Base-by-base conservation (phyloP, 1,139 yeast genomes). In the Magnusiomyces ingens region DNA sequence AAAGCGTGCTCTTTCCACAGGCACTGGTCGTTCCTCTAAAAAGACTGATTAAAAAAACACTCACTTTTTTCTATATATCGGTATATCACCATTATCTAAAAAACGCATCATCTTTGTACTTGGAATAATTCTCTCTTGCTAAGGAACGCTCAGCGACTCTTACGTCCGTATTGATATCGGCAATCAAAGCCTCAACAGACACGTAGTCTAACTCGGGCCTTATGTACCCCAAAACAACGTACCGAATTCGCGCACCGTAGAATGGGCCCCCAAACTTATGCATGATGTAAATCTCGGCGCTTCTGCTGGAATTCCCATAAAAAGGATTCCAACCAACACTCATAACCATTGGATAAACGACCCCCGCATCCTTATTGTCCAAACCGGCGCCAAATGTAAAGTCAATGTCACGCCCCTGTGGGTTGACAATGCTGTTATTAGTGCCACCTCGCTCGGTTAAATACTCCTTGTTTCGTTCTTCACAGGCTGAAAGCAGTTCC, bases 251-350 rank as follows among this genome's bases (percentile, higher is more conserved):
- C 12, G 96, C 94, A 1, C 99, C 99, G 64, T 94, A 94, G 67
- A 94, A 94, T 17, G 18, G 44, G 22, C 44, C 44, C 3, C 32
- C 36, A 64, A 91, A 93, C 54, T 82, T 72, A 69, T 89, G 94
- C 52, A 94, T 78, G 13, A 94, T 79, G 68, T 94, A 97, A 45
- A 93, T 76, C 64, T 94, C 99, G 11, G 56, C 58, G 36, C 56
- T 52, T 22, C 87, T 85, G 58, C 78, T 77, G 58, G 80, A 77
- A 69, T 93, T 91, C 36, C 84, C 78, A 70, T 84, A 94, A 68
- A 85, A 93, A 17, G 99, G 99, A 66, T 93, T 94, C 88, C 90
- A 89, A 1, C 99, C 99, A 29, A 94, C 79, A 18, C 96, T 88
- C 88, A 91, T 85, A 19, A 91, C 98, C 85, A 90, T 89, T 0